phyloP scores from a whole-genome alignment of 345 rosid genomes.

The Citrus maxima region DNA sequence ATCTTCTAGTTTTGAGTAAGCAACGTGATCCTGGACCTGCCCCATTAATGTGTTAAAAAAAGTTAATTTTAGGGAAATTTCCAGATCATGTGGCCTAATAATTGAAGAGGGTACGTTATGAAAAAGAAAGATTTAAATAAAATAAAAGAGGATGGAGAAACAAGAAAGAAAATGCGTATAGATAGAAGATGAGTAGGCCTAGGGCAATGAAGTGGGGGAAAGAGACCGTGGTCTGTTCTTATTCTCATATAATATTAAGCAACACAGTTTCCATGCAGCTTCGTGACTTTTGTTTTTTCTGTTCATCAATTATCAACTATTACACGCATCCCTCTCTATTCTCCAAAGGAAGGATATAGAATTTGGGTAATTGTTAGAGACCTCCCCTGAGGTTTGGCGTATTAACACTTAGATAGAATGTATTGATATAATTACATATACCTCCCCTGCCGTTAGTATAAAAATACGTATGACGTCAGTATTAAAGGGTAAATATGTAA shows the following conservation, averaged over 20 bases:
- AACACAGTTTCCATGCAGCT: slow-evolving; percentile 48
- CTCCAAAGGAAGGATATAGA: background rate
- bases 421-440: too few relatives aligned
- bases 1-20: background rate
- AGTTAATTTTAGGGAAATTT: background rate
- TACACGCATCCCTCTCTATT: background rate
- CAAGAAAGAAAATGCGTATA: background rate
- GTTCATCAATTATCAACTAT: slow-evolving; percentile 15
- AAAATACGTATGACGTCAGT: too few relatives aligned
- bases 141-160: background rate
- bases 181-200: background rate
- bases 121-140: background rate
- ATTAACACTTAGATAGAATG: too few relatives aligned
- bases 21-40: background rate
- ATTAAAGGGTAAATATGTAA: too few relatives aligned
- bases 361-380: too few relatives aligned
- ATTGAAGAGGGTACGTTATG: background rate
- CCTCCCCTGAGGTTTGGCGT: fast-evolving
- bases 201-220: background rate
- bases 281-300: slow-evolving; percentile 28
- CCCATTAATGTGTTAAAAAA: background rate
- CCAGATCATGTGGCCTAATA: background rate
- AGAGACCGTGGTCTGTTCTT: background rate
- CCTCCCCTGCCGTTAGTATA: too few relatives aligned
- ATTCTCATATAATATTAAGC: slow-evolving; percentile 17